Base-by-base conservation (phyloP, 139 green algal genomes). In the Deuterostichococcus epilithicus region DNA sequence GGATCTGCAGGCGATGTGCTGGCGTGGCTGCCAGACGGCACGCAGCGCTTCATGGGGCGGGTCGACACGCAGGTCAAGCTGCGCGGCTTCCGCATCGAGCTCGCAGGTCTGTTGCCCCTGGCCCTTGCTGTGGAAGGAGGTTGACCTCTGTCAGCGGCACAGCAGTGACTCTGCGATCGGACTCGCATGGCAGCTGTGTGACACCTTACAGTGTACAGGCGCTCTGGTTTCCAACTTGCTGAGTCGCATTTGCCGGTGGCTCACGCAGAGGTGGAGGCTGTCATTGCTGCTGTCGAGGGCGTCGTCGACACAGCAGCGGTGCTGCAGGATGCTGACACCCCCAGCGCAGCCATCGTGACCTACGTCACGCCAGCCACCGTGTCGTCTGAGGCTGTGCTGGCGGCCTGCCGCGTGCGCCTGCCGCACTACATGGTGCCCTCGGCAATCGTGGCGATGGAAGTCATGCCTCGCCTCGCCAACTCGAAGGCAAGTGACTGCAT, bases 81-180 rank as follows among this genome's bases (percentile, higher is more conserved):
- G 47, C 79, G 77, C 68, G 85, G 85, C 25, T 68, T 87, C 45
- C 73, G 82, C 42, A 86, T 90, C 6, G 85, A 90, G 76, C 42
- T 90, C 68, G 76, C 76, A 33, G 52, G 52, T 63, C 3, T 5
- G 52, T 63, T 63, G n/a, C n/a, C n/a, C n/a, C 42, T 52, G 42
- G 13, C 8, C 42, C 42, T 13, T 52, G 8, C 42, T n/a, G n/a
- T n/a, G n/a, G n/a, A n/a, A n/a, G n/a, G n/a, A n/a, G n/a, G n/a
- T n/a, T n/a, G n/a, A n/a, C n/a, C n/a, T n/a, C n/a, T n/a, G n/a
- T n/a, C n/a, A n/a, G n/a, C n/a, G n/a, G n/a, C n/a, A n/a, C n/a
- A n/a, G n/a, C n/a, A n/a, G 42, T 52, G 42, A 52, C 13, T 8
- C 8, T 52, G 8, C 13, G 42, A 52, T 23, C 13, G 13, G 8